These are phyloP conservation scores for Annulohypoxylon bovei DNA, from an alignment of 495 filamentous ascomycete genomes.

Conservation along the genomic window DNA sequence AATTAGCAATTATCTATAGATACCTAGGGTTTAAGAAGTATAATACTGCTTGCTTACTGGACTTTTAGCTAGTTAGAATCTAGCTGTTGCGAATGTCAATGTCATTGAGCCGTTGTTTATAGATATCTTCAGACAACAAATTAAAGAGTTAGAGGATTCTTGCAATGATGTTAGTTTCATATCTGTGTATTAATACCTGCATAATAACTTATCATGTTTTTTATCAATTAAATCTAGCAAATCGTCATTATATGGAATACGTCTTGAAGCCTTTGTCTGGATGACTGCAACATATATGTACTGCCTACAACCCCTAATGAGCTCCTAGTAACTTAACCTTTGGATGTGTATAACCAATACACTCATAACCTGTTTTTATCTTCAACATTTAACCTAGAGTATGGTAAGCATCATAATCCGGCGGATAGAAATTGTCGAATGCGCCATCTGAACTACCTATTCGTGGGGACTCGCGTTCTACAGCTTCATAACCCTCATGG, in stretches of 20 bases:
- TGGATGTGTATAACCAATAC: too few species aligned
- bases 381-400: neutral
- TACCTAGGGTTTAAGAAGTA: too few species aligned
- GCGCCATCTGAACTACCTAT: neutral
- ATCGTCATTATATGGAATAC: neutral
- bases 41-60: too few species aligned
- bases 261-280: neutral
- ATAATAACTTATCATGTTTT: too few species aligned
- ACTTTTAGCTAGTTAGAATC: too few species aligned
- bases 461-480: neutral
- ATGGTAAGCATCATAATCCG: neutral
- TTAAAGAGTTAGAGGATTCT: neutral
- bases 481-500: constrained; percentile 2
- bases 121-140: too few species aligned
- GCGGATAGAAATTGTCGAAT: neutral
- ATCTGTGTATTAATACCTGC: neutral
- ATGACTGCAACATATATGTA: neutral
- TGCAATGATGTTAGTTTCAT: neutral
- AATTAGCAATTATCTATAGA: too few species aligned
- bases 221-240: too few species aligned
- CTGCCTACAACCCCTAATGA: neutral
- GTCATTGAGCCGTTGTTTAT: too few species aligned
- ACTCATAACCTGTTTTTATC: too few species aligned
- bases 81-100: too few species aligned
- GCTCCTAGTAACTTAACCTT: too few species aligned